Base-by-base conservation (phyloP, 2,329 filamentous ascomycete genomes). In the Paecilomyces dactylethromorphus region DNA sequence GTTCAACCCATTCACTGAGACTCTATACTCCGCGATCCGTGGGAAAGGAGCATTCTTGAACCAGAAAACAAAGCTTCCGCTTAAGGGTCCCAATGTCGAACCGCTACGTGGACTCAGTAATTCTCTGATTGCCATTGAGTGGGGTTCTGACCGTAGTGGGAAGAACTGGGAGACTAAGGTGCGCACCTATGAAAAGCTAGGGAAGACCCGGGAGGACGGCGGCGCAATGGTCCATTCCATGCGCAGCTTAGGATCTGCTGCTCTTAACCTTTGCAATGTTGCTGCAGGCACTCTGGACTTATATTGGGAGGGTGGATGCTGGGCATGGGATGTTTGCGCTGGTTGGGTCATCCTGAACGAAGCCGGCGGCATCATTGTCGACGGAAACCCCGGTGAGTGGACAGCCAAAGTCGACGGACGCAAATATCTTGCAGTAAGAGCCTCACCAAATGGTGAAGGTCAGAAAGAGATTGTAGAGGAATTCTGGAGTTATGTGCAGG, bases 231-330 rank as follows among this genome's bases (percentile, higher is more conserved):
- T 86, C 53, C 84, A 86, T 63, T 80, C 80, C 1, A 74, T 86
- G 58, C 73, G 85, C 11, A 80, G 77, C 24, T 70, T 85, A 59
- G 84, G 85, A 0, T 81, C 76, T 7, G 84, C 84, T n/a, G 84
- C 84, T 12, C 68, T 87, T 64, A 87, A 87, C 67, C 69, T 86
- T 13, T 87, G 85, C 66, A 78, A 72, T 6, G 83, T 87, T 26
- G 85, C 84, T 3, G 75, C 77, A 35, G 84, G 84, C 0, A 74
- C 75, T 22, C 59, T 86, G 55, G 84, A 87, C 71, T 66, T 83
- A n/a, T 87, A 86, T 61, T 87, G 85, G 84, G 85, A 87, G 65
- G 83, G 81, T 2, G 85, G 85, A n/a, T 86, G 83, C 65, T 87
- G 84, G 84, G 83, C 83, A 7, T 87, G 84, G 84, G 84, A 87